Base-by-base conservation (phyloP, 192 early-diverging fungal species). In the Glomus cerebriforme region DNA sequence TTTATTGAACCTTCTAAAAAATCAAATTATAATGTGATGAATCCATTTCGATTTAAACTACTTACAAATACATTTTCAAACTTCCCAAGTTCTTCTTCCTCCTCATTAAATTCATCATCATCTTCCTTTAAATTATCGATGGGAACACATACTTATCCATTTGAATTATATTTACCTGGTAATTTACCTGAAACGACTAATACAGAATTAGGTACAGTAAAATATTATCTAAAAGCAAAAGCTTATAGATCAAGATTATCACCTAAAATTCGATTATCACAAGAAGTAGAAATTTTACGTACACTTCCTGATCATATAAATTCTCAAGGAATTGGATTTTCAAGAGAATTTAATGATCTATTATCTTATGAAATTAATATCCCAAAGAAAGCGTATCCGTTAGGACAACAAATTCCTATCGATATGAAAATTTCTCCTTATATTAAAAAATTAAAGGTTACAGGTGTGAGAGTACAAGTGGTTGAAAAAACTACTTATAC, bases 371-470 rank as follows among this genome's bases (percentile, higher is more conserved):
- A 71, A 47, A 47, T 71, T 27, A 27, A 19, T 6, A 47, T 71
- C 17, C 69, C 69, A 43, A 71, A 71, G 27, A 71, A 71, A 47
- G 54, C 54, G 7, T 74, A 59, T 35, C 31, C 72, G 7, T 26
- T 74, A 3, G 72, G 72, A 2, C 47, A 59, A 54, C 2, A 17
- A 24, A 74, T 74, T 59, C 72, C 72, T 32, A 74, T 74, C 19
- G 72, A 74, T 6, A 54, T 74, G 49, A 74, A 74, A 59, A 39
- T 74, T 37, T 59, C 24, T 59, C 72, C 72, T 19, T 24, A 74
- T 35, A 10, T 74, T 22, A 74, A 74, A 59, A 74, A 74, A 35
- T 43, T 74, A 32, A 17, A 35, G 35, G 49, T 74, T 8, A 54
- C 58, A 0, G 58, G 58, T 22, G 72, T 59, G 9, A 59, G 17